Base-by-base conservation (phyloP, 306 rosid genomes). In the Pachyrhizus erosus region DNA sequence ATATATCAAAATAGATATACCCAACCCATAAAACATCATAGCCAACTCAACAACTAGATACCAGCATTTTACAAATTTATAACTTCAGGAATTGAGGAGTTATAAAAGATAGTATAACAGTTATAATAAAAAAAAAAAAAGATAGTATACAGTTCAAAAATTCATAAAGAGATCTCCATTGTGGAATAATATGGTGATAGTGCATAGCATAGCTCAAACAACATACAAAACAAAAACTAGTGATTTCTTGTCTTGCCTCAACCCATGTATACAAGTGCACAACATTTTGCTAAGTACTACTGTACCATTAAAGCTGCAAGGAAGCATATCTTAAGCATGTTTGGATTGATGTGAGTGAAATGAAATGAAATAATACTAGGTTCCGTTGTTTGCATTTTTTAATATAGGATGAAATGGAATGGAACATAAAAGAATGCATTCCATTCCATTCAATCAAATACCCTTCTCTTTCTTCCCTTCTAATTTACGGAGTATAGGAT, bases 101-200 rank as follows among this genome's bases (percentile, higher is more conserved):
- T 20, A 20, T 21, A 24, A 37, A 67, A 29, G 26, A 60, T 31
- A 46, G 58, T 66, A 51, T 24, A 40, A 55, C 70, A 37, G n/a
- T n/a, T n/a, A n/a, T n/a, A n/a, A n/a, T n/a, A n/a, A n/a, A n/a
- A n/a, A n/a, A n/a, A n/a, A n/a, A n/a, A 24, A 37, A 67, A 29
- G 26, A 60, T 31, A 46, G 58, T 66, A 51, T 24, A 40, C 70
- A 37, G 73, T 55, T 81, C 23, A 51, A 81, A 70, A 62, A 12
- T 9, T 42, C 74, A 66, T 5, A 37, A 9, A 17, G 73, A 64
- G 42, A 9, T 13, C 17, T 62, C 27, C 24, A 49, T 69, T 26
- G 14, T 65, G 75, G 20, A 68, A 40, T 76, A 46, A 14, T 46
- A 40, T 26, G 68, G 51, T 37, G 57, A 70, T 51, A 48, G 60